Conservation (phyloP, 441 rosid genomes). For the Raphanus hybrid region DNA sequence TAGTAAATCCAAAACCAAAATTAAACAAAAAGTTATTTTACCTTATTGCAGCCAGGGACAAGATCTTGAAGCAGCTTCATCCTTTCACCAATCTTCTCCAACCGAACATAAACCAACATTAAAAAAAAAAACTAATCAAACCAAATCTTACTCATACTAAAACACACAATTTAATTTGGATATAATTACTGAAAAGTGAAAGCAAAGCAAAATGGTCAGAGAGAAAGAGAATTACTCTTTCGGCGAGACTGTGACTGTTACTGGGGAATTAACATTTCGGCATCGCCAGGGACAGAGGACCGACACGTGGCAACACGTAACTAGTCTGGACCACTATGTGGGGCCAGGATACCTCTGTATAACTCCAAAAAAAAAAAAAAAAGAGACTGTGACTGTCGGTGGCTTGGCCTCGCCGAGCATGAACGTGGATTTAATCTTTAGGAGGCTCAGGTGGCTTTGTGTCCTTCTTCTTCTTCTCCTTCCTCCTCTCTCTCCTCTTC, state of each 20-base stretch:
- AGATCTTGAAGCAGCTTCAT: constrained; percentile 80
- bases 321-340: too few relatives aligned
- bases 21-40: too few relatives aligned
- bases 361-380: too few relatives aligned
- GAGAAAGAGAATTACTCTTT: constrained; percentile 48
- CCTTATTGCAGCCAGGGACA: constrained; percentile 80
- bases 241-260: too few relatives aligned
- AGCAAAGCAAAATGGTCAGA: neutral
- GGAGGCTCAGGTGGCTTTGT: constrained; percentile 57
- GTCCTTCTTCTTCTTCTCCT: constrained; percentile 26
- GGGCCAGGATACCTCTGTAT: too few relatives aligned
- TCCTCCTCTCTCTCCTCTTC: constrained; percentile 43
- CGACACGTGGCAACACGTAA: too few relatives aligned
- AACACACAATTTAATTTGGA: too few relatives aligned
- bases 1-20: neutral
- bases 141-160: neutral
- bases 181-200: neutral
- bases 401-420: constrained; percentile 80
- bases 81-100: constrained; percentile 73
- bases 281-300: too few relatives aligned
- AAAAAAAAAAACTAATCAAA: neutral
- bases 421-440: constrained; percentile 74
- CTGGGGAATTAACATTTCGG: too few relatives aligned
- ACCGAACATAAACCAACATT: constrained; percentile 50
- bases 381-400: constrained; percentile 82